Evolutionary conservation across 352 stramenopile species (phyloP).

Genomic region (Phytophthora sojae): DNA sequence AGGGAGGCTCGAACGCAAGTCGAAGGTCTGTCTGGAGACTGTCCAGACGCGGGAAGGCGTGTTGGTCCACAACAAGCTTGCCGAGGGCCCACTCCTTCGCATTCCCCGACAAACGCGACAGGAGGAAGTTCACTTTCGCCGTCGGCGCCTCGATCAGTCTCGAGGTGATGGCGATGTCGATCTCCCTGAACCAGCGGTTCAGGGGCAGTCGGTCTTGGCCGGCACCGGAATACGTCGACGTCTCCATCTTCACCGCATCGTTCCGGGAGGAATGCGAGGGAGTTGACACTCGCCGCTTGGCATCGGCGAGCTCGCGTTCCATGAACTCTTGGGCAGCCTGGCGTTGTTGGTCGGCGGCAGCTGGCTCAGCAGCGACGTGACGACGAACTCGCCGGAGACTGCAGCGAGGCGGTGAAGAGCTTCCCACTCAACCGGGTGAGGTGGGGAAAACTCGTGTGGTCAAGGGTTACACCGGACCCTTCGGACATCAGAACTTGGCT

Average conservation of each 20-base stretch:
- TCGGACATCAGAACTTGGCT: neutral
- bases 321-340: neutral
- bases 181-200: constrained; percentile 1
- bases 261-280: constrained; percentile 1
- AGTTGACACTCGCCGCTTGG: constrained; percentile 1
- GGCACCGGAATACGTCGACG: neutral
- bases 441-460: neutral
- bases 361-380: neutral
- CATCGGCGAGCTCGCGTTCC: constrained; percentile 11
- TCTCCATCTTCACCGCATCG: constrained; percentile 12
- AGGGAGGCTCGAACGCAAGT: too few relatives aligned
- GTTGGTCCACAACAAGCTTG: neutral
- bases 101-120: neutral
- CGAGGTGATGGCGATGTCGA: neutral
- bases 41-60: too few relatives aligned
- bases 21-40: too few relatives aligned
- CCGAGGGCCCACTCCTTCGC: constrained; percentile 17
- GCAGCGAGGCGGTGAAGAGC: neutral
- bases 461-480: neutral
- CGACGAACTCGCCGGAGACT: neutral
- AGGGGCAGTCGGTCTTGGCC: neutral
- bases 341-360: neutral
- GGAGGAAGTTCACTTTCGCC: constrained; percentile 2
- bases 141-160: neutral
- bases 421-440: neutral